A percentile compares a stretch with the other conserved stretches of the same genome.
phyloP scores from a whole-genome alignment of 1,139 yeast species.

The Taphrina betulina region DNA sequence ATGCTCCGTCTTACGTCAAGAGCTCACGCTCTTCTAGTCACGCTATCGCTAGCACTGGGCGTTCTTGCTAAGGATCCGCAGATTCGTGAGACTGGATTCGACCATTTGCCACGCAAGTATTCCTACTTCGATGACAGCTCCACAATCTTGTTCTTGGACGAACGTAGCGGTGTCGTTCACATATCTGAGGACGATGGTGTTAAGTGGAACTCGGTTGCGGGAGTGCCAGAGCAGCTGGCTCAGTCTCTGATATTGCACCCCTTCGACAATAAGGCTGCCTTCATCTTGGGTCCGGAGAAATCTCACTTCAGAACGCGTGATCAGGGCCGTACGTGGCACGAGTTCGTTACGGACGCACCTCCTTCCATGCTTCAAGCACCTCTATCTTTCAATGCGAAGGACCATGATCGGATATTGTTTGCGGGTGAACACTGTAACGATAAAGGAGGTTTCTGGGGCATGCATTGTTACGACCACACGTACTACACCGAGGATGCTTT shows the following conservation, averaged over 20 bases:
- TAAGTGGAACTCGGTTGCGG: conserved; percentile 51
- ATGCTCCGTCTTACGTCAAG: no score
- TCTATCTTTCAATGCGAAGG: conserved; percentile 49
- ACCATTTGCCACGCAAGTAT: conserved; percentile 36
- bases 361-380: conserved; percentile 40
- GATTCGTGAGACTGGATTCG: conserved; percentile 34
- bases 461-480: conserved; percentile 47
- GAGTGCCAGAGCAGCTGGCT: conserved; percentile 42
- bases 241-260: conserved; percentile 51
- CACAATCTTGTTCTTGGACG: conserved; percentile 48
- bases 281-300: conserved; percentile 48
- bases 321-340: conserved; percentile 59
- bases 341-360: conserved; percentile 45
- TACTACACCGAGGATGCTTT: conserved; percentile 60
- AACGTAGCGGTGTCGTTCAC: conserved; percentile 42
- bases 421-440: conserved; percentile 47
- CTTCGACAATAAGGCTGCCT: conserved; percentile 52
- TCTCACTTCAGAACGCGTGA: conserved; percentile 57
- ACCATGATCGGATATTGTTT: conserved; percentile 49
- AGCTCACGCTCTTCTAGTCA: no score
- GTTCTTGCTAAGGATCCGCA: conserved; percentile 34
- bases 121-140: conserved; percentile 39
- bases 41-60: no score
- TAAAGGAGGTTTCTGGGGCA: conserved; percentile 39
- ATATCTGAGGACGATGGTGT: conserved; percentile 62